Percentiles rank a stretch among this genome's conserved stretches.
Evolutionary conservation across 1,284 basidiomycete species (phyloP).

Genomic region (Cutaneotrichosporon sp.): DNA sequence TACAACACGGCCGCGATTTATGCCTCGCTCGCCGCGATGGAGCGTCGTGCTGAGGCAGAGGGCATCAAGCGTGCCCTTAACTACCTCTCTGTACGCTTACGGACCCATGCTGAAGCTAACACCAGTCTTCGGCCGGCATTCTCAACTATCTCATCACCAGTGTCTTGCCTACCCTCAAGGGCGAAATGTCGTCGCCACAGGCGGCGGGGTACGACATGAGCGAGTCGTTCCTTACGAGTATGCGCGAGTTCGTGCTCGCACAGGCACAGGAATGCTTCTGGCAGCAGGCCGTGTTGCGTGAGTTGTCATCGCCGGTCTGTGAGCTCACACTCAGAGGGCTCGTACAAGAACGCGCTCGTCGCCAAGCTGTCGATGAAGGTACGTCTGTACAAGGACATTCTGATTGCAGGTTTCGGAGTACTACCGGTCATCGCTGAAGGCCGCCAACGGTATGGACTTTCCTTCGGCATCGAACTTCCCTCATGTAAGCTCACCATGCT

Average conservation of each 20-base stretch:
- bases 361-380: slow-evolving; percentile 80
- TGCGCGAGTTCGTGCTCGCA: slow-evolving; percentile 80
- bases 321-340: slow-evolving; percentile 58
- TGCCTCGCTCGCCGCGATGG: slow-evolving; percentile 56
- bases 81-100: slow-evolving; percentile 66
- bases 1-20: slow-evolving; percentile 83
- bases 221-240: slow-evolving; percentile 61
- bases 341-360: slow-evolving; percentile 76
- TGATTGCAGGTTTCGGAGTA: slow-evolving; percentile 62
- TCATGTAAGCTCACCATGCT: slow-evolving; percentile 35
- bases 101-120: not conserved
- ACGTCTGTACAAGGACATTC: slow-evolving; percentile 1
- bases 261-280: slow-evolving; percentile 97
- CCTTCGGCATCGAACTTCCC: slow-evolving; percentile 51
- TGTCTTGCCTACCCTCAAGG: slow-evolving; percentile 61
- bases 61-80: slow-evolving; percentile 70
- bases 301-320: slow-evolving; percentile 20
- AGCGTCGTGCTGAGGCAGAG: slow-evolving; percentile 67
- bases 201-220: slow-evolving; percentile 62
- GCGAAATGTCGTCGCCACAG: slow-evolving; percentile 55
- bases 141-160: slow-evolving; percentile 64
- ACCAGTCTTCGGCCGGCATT: slow-evolving; percentile 72
- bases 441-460: slow-evolving; percentile 59
- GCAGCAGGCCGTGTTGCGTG: slow-evolving; percentile 86
- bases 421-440: slow-evolving; percentile 62